Conservation (phyloP, 495 filamentous ascomycete genomes). For the Xeromyces bisporus region DNA sequence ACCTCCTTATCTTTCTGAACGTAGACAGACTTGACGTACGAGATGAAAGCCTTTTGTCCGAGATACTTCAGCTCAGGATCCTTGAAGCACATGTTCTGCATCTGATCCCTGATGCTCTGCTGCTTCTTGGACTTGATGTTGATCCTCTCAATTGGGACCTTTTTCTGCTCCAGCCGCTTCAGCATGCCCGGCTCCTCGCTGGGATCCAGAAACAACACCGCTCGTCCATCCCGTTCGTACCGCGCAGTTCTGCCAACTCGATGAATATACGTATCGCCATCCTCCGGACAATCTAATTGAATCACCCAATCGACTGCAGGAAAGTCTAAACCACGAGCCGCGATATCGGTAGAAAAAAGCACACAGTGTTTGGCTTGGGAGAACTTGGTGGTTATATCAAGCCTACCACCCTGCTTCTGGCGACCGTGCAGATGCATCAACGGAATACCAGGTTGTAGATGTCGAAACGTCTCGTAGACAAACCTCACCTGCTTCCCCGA, state of each 20-base stretch:
- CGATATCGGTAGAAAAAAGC: slow-evolving; percentile 89
- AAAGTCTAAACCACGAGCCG: slow-evolving; percentile 85
- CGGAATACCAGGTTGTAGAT: slow-evolving; percentile 86
- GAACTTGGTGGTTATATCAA: slow-evolving; percentile 76
- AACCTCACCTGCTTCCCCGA: slow-evolving; percentile 94
- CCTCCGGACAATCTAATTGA: slow-evolving; percentile 87
- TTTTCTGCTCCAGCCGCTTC: slow-evolving; percentile 65
- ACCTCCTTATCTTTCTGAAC: slow-evolving; percentile 86
- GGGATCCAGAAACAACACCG: slow-evolving; percentile 82
- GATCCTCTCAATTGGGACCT: slow-evolving; percentile 68
- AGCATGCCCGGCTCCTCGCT: slow-evolving; percentile 81
- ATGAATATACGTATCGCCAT: slow-evolving; percentile 95
- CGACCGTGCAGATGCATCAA: slow-evolving; percentile 90
- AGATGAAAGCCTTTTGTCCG: slow-evolving; percentile 88
- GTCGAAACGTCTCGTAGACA: slow-evolving; percentile 81
- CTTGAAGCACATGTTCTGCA: slow-evolving; percentile 91
- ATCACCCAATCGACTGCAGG: slow-evolving; percentile 97
- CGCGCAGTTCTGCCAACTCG: slow-evolving; percentile 87
- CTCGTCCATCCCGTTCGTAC: slow-evolving; percentile 74
- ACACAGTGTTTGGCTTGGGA: slow-evolving; percentile 61
- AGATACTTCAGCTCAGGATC: slow-evolving; percentile 88
- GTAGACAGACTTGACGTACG: slow-evolving; percentile 66
- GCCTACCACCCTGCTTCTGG: slow-evolving; percentile 75
- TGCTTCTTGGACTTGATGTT: slow-evolving; percentile 82
- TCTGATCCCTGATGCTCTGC: slow-evolving; percentile 59